Percentiles rank a stretch among this genome's conserved stretches.
Evolutionary conservation across 2,329 filamentous ascomycete genomes (phyloP).

Genomic region (Phyllosticta citrichinensis): DNA sequence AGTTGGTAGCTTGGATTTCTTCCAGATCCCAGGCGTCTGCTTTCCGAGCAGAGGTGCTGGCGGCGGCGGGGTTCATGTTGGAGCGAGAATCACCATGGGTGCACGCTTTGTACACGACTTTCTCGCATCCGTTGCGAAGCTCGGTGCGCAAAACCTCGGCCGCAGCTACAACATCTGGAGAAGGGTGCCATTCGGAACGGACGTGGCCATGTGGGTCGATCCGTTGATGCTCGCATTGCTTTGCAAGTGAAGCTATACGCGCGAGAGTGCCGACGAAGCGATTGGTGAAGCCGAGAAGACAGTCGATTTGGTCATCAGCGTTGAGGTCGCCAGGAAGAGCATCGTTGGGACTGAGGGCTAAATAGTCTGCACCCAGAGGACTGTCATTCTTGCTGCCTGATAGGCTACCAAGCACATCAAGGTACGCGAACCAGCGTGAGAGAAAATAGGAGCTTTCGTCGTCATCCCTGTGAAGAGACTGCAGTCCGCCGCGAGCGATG

Average conservation of each 20-base stretch:
- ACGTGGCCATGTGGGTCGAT: slow-evolving; percentile 39
- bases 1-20: slow-evolving; percentile 9
- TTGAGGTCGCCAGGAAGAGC: slow-evolving; percentile 41
- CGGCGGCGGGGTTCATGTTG: slow-evolving; percentile 20
- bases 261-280: slow-evolving; percentile 61
- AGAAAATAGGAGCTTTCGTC: slow-evolving; percentile 62
- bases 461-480: slow-evolving; percentile 35
- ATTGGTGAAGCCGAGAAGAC: slow-evolving; percentile 69
- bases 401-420: slow-evolving; percentile 68
- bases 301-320: slow-evolving; percentile 59
- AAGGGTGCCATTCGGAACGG: slow-evolving; percentile 48
- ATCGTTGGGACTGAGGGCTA: slow-evolving; percentile 30
- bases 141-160: slow-evolving; percentile 53
- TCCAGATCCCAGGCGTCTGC: slow-evolving; percentile 44
- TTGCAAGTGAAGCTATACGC: slow-evolving; percentile 60
- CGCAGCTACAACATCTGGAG: slow-evolving; percentile 41
- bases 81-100: slow-evolving; percentile 24
- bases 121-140: slow-evolving; percentile 45
- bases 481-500: slow-evolving; percentile 50
- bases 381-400: slow-evolving; percentile 43
- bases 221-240: slow-evolving; percentile 56
- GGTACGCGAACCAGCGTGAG: slow-evolving; percentile 72
- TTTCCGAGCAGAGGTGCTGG: slow-evolving; percentile 19
- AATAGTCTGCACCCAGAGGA: slow-evolving; percentile 32
- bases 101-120: slow-evolving; percentile 33